Percentiles rank a stretch among this genome's conserved stretches.
These are phyloP conservation scores for Umbelopsis sp. DNA, from an alignment of 192 early-diverging fungal species.

Conservation along the genomic window DNA sequence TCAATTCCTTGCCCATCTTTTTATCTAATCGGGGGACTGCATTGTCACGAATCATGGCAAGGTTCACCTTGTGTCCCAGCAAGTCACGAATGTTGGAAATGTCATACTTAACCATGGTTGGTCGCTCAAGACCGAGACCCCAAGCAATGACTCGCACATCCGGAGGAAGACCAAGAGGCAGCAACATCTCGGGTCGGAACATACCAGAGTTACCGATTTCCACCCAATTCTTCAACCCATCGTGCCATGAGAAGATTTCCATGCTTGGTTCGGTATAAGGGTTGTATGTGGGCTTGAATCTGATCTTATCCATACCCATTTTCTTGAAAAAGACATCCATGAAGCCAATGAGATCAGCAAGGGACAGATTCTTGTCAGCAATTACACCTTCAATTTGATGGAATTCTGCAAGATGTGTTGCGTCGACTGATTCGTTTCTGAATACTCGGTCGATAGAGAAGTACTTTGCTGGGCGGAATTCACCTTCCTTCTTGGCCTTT, in stretches of 20 bases:
- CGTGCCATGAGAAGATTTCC: constrained; percentile 99
- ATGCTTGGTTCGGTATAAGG: constrained; percentile 99
- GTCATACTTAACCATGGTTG: constrained; percentile 98
- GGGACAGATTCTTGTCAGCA: constrained; percentile 91
- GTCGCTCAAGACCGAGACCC: constrained; percentile 95
- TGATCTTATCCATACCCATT: constrained; percentile 90
- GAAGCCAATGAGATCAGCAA: constrained; percentile 96
- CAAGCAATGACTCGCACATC: constrained; percentile 97
- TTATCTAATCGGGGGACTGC: constrained; percentile 93
- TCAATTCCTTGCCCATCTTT: constrained; percentile 76
- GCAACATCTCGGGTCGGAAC: constrained; percentile 99
- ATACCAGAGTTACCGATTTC: constrained; percentile 99
- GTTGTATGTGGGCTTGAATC: constrained; percentile 99
- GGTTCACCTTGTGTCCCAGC: constrained; percentile 92
- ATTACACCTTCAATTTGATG: constrained; percentile 99
- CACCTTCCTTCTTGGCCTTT: constrained; percentile 57
- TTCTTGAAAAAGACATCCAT: constrained; percentile 97
- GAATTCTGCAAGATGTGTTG: constrained; percentile 99
- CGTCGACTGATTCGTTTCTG: constrained; percentile 97
- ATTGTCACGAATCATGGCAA: constrained; percentile 87
- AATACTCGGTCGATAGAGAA: constrained; percentile 99
- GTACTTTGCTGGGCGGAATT: constrained; percentile 94
- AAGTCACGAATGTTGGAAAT: constrained; percentile 94
- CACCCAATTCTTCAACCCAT: constrained; percentile 83
- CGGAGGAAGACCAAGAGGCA: constrained; percentile 90